A percentile compares a stretch with the other conserved stretches of the same genome.
Conservation (phyloP, 2,329 filamentous ascomycete species). For the Fonsecaea monophora region DNA sequence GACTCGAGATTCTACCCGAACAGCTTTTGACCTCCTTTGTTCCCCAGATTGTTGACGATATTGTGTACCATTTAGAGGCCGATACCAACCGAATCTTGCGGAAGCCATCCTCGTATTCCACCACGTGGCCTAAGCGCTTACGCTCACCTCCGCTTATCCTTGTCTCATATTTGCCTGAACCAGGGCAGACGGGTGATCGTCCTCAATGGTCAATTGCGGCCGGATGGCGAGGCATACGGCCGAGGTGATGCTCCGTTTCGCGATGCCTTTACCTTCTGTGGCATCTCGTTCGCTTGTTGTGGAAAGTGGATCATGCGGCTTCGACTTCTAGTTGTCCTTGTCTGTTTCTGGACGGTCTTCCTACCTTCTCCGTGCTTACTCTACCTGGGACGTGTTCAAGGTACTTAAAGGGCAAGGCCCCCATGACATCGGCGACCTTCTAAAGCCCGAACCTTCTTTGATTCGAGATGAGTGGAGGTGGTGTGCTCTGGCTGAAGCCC, state of each 20-base stretch:
- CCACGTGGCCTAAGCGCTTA: constrained; percentile 19
- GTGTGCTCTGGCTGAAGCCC: constrained; percentile 20
- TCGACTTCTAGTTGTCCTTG: neutral
- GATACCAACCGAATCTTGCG: neutral
- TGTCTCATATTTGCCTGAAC: neutral
- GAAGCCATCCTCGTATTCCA: constrained; percentile 4
- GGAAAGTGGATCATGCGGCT: neutral
- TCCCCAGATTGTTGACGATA: neutral
- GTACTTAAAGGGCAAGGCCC: constrained; percentile 17
- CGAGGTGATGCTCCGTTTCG: constrained; percentile 10
- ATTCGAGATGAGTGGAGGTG: constrained; percentile 9
- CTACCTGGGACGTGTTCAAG: constrained; percentile 4
- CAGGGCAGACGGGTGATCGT: neutral
- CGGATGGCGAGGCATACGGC: constrained; percentile 16
- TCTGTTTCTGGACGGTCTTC: neutral
- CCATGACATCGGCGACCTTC: constrained; percentile 17
- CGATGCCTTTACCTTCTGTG: neutral
- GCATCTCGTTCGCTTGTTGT: neutral
- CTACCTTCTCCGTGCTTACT: neutral
- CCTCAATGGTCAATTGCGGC: constrained; percentile 5
- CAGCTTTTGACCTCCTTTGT: neutral
- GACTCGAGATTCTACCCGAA: neutral
- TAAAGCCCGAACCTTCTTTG: constrained; percentile 17
- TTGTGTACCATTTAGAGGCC: neutral
- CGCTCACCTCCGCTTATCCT: neutral